These are phyloP conservation scores for Backusella morwellensis DNA, from an alignment of 192 early-diverging fungal genomes.

Conservation along the genomic window DNA sequence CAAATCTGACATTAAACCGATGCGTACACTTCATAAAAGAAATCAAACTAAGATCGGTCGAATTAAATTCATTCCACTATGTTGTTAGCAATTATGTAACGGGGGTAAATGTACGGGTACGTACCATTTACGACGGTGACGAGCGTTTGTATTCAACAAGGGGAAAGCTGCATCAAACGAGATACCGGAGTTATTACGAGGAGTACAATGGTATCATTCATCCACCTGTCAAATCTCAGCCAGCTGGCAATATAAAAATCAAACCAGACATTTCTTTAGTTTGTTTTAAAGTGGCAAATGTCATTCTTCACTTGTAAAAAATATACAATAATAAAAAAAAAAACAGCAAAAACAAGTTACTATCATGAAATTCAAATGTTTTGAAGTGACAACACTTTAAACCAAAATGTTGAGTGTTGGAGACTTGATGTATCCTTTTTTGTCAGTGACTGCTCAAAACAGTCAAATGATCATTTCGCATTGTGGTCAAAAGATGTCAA, in stretches of 20 bases:
- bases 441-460: no score
- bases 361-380: no score
- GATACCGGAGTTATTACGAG: not conserved
- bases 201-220: not conserved
- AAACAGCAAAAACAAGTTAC: not conserved
- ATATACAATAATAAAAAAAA: not conserved
- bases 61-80: not conserved
- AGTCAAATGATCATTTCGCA: no score
- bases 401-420: no score
- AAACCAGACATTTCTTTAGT: not conserved
- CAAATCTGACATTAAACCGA: not conserved
- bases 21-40: not conserved
- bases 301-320: not conserved
- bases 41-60: not conserved
- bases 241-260: not conserved
- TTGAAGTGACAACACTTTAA: no score
- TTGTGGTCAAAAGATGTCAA: no score
- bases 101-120: not conserved
- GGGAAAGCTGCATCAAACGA: not conserved
- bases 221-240: not conserved
- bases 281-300: not conserved
- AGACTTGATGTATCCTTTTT: no score
- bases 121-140: not conserved
- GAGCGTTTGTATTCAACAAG: not conserved
- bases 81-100: not conserved